phyloP scores from a whole-genome alignment of 257 asterid species.

The Solanum gracilifrons region DNA sequence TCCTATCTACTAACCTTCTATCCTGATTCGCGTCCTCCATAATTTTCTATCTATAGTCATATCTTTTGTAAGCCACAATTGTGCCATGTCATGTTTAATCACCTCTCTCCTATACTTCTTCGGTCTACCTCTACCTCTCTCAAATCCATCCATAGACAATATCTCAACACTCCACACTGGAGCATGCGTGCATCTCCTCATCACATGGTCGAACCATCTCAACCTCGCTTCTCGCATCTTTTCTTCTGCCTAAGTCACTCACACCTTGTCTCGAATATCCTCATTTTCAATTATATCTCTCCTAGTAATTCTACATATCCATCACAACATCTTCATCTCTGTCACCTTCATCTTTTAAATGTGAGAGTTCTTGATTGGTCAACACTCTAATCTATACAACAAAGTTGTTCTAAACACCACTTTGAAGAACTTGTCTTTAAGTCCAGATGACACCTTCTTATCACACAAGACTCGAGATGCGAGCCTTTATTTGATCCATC shows the following conservation, averaged over 20 bases:
- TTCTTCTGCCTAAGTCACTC: not conserved
- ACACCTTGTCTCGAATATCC: not conserved
- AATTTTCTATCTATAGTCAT: not conserved
- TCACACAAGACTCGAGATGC: not conserved
- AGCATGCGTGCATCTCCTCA: not conserved
- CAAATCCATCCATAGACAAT: not conserved
- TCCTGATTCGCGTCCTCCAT: not conserved
- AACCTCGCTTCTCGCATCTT: not conserved
- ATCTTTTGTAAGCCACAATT: not conserved
- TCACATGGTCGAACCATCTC: not conserved
- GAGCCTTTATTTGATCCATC: not conserved
- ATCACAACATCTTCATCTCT: not conserved
- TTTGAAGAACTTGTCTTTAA: not conserved
- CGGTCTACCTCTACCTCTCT: not conserved
- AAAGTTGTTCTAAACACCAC: not conserved
- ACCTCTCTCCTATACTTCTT: not conserved
- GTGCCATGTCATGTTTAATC: not conserved
- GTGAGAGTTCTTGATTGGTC: not conserved
- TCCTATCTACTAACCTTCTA: not conserved
- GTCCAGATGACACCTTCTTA: too few species aligned
- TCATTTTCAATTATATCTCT: not conserved
- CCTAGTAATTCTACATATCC: not conserved
- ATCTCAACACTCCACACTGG: not conserved
- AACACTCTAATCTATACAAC: not conserved
- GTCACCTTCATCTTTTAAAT: not conserved